phyloP scores from a whole-genome alignment of 1,284 basidiomycete genomes.

The Ustilago crameri region DNA sequence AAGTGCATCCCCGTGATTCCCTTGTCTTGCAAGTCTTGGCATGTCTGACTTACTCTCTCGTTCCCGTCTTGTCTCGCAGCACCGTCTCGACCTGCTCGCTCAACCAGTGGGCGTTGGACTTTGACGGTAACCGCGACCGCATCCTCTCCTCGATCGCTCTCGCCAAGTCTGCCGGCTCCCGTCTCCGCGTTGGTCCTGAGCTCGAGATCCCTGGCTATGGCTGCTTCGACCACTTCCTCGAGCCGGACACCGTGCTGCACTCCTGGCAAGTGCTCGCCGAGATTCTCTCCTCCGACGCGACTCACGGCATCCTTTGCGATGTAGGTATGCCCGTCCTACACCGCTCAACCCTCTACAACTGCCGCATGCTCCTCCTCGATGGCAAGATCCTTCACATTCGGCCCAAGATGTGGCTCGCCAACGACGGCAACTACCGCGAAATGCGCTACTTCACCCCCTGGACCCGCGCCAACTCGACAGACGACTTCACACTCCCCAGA shows the following conservation, averaged over 20 bases:
- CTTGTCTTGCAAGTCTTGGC: not conserved
- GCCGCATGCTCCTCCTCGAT: slow-evolving; percentile 87
- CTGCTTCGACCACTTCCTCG: slow-evolving; percentile 64
- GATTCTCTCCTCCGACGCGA: slow-evolving; percentile 53
- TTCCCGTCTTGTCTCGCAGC: slow-evolving; percentile 13
- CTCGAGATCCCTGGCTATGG: slow-evolving; percentile 86
- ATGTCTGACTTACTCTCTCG: not conserved
- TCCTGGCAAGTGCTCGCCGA: slow-evolving; percentile 66
- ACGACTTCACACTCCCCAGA: slow-evolving; percentile 87
- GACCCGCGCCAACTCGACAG: slow-evolving; percentile 85
- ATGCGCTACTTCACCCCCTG: slow-evolving; percentile 96
- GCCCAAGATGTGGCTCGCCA: slow-evolving; percentile 99
- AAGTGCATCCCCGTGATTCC: slow-evolving; percentile 1
- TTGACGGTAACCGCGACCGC: slow-evolving; percentile 82
- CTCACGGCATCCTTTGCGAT: slow-evolving; percentile 64
- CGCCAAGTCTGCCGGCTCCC: slow-evolving; percentile 88
- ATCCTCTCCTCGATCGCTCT: slow-evolving; percentile 88
- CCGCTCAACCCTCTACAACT: slow-evolving; percentile 98
- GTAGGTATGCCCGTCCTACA: slow-evolving; percentile 79
- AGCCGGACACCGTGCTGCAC: slow-evolving; percentile 62
- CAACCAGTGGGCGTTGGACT: slow-evolving; percentile 96
- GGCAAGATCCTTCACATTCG: slow-evolving; percentile 89
- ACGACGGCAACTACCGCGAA: slow-evolving; percentile 98
- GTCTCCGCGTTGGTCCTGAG: slow-evolving; percentile 94
- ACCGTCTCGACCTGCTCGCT: slow-evolving; percentile 76